Conservation (phyloP, 176 grass and related monocot genomes). For the Carex parvula region DNA sequence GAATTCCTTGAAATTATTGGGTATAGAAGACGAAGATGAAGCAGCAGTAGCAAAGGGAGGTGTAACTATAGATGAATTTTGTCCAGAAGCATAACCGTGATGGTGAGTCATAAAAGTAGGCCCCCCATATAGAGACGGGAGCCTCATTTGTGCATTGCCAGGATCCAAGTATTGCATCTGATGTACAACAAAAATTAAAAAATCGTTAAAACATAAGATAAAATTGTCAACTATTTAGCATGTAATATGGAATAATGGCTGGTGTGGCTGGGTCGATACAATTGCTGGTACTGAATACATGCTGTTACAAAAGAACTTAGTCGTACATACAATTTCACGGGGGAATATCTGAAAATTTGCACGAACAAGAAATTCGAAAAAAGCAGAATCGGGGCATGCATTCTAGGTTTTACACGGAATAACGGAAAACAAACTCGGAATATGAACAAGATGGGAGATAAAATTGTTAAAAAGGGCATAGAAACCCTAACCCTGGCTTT, state of each 20-base stretch:
- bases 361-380: not conserved
- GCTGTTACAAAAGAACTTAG: not conserved
- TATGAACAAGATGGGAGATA: not conserved
- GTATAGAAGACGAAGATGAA: not conserved
- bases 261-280: not conserved
- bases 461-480: not conserved
- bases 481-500: constrained; percentile 6
- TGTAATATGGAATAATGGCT: not conserved
- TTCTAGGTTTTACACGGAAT: constrained; percentile 4
- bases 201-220: not conserved
- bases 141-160: constrained; percentile 12
- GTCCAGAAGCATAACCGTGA: constrained; percentile 4
- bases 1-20: not conserved
- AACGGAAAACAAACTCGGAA: not conserved
- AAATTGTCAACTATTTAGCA: not conserved
- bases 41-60: not conserved
- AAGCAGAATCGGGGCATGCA: not conserved
- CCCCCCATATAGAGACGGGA: not conserved
- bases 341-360: not conserved
- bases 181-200: not conserved
- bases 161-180: constrained; percentile 22
- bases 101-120: constrained; percentile 3
- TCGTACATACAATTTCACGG: not conserved
- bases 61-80: constrained; percentile 5
- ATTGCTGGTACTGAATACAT: not conserved